Percentiles rank a stretch among this genome's conserved stretches.
phyloP scores from a whole-genome alignment of 2,329 filamentous ascomycete species.

The Coleophoma cylindrospora region DNA sequence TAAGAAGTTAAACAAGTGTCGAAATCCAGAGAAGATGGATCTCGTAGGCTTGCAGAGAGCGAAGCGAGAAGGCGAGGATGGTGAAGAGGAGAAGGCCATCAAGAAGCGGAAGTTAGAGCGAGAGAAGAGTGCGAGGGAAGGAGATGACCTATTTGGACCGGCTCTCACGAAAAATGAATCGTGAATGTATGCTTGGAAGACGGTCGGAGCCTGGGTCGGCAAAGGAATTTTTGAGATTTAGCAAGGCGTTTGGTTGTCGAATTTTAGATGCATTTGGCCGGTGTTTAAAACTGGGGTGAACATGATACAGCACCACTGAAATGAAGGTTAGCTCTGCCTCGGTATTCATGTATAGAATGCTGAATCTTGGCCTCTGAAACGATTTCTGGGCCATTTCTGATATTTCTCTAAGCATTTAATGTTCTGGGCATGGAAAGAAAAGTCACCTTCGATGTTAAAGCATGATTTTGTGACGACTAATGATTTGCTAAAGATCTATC shows the following conservation, averaged over 20 bases:
- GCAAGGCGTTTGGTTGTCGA: conserved; percentile 17
- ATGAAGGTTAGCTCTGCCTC: no score
- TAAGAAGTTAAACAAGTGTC: conserved; percentile 67
- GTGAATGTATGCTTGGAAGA: no score
- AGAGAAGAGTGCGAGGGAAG: conserved; percentile 29
- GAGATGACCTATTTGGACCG: conserved; percentile 28
- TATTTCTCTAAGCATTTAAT: no score
- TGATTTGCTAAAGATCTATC: no score
- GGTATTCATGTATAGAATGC: no score
- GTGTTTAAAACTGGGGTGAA: neutral
- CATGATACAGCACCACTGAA: no score
- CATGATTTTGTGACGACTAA: no score
- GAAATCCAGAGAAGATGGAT: conserved; percentile 70
- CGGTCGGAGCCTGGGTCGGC: neutral
- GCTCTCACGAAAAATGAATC: conserved; percentile 12
- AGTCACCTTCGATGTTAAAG: no score
- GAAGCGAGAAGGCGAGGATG: conserved; percentile 44
- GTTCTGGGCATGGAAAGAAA: no score
- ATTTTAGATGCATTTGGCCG: neutral
- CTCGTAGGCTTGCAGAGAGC: conserved; percentile 58
- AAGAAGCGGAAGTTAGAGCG: conserved; percentile 38
- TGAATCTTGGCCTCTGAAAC: no score
- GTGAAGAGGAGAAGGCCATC: conserved; percentile 18
- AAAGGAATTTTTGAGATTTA: conserved; percentile 7
- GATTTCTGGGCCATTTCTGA: no score